Conservation (phyloP, 768 basidiomycete species). For the Naganishia onofrii region DNA sequence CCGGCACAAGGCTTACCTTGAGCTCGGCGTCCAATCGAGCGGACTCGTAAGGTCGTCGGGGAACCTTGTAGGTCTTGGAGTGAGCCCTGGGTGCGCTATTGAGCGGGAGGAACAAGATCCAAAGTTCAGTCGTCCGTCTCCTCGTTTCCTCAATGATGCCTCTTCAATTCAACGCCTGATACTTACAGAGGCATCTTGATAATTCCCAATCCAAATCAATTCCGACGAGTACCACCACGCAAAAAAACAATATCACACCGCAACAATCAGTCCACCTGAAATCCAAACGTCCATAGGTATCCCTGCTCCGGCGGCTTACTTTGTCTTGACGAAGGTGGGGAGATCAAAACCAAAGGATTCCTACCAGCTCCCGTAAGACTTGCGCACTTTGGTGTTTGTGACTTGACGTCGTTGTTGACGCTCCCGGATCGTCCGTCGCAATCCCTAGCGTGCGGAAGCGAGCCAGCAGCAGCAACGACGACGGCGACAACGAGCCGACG, state of each 20-base stretch:
- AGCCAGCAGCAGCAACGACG: background rate
- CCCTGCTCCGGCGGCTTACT: background rate
- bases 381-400: background rate
- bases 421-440: background rate
- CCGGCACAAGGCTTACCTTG: slow-evolving; percentile 63
- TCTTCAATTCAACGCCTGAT: too few species aligned
- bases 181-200: slow-evolving; percentile 34
- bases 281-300: background rate
- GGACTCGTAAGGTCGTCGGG: slow-evolving; percentile 91
- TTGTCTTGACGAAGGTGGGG: slow-evolving; percentile 26
- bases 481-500: too few species aligned
- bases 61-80: slow-evolving; percentile 80
- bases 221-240: slow-evolving; percentile 18
- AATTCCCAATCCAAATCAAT: slow-evolving; percentile 17
- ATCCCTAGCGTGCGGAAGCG: slow-evolving; percentile 6
- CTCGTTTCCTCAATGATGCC: background rate
- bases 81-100: slow-evolving; percentile 51
- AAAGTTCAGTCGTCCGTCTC: background rate
- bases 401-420: slow-evolving; percentile 3
- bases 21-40: slow-evolving; percentile 99
- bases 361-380: background rate
- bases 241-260: slow-evolving; percentile 2
- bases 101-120: slow-evolving; percentile 10
- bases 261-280: slow-evolving; percentile 23
- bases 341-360: slow-evolving; percentile 23